Conservation (phyloP, 2,329 filamentous ascomycete genomes). For the Apiospora malaysiana region DNA sequence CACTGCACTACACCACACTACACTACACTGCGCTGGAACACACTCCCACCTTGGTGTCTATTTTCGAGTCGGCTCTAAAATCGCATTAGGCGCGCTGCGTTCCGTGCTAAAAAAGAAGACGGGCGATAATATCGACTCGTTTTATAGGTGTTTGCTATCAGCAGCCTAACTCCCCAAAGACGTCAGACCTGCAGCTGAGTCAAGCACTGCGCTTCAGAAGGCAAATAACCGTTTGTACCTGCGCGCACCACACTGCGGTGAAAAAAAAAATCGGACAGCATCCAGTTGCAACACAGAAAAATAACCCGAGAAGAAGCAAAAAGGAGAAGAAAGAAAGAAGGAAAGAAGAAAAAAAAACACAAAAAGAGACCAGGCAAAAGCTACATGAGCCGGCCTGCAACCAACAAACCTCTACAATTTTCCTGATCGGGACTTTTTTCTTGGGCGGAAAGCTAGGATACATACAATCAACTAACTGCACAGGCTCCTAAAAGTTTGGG, state of each 20-base stretch:
- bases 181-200: slow-evolving; percentile 17
- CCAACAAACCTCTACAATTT: neutral
- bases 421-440: slow-evolving; percentile 4
- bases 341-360: neutral
- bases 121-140: slow-evolving; percentile 13
- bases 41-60: slow-evolving; percentile 14
- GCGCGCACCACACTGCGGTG: slow-evolving; percentile 7
- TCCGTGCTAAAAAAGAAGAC: slow-evolving; percentile 3
- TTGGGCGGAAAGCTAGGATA: slow-evolving; percentile 12
- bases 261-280: neutral
- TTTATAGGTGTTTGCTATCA: neutral
- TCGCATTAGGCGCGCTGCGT: slow-evolving; percentile 10
- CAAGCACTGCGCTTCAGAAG: slow-evolving; percentile 10
- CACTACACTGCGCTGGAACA: neutral
- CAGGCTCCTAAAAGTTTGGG: slow-evolving; percentile 11
- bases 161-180: slow-evolving; percentile 16
- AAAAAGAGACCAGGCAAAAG: neutral
- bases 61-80: slow-evolving; percentile 20
- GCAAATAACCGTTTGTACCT: slow-evolving; percentile 11
- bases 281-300: neutral
- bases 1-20: neutral
- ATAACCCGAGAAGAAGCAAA: neutral
- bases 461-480: slow-evolving; percentile 12
- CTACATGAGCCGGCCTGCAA: slow-evolving; percentile 11
- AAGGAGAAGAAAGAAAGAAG: neutral